Conservation (phyloP, 2,329 filamentous ascomycete species). For the Rosellinia necatrix region DNA sequence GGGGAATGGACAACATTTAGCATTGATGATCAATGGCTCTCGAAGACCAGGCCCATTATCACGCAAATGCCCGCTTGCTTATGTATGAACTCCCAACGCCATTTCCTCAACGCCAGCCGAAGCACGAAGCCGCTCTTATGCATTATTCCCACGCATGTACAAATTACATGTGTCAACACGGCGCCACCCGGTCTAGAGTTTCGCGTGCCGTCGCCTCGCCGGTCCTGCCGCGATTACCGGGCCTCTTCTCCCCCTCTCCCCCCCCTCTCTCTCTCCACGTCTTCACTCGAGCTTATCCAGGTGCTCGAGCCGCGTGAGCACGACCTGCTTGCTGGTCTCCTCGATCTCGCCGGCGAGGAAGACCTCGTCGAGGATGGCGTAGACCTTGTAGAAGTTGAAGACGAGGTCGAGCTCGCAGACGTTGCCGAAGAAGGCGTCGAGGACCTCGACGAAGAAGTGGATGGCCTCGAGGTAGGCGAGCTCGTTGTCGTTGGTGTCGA, state of each 20-base stretch:
- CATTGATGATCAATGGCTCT: neutral
- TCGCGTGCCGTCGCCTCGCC: neutral
- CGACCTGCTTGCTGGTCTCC: slow-evolving; percentile 98
- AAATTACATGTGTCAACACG: slow-evolving; percentile 1
- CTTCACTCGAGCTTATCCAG: slow-evolving; percentile 89
- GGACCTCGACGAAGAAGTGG: slow-evolving; percentile 98
- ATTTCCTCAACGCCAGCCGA: slow-evolving; percentile 15
- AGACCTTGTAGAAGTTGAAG: slow-evolving; percentile 85
- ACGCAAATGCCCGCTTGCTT: slow-evolving; percentile 4
- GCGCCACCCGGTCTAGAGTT: neutral
- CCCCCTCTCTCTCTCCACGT: neutral
- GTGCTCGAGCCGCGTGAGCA: slow-evolving; percentile 91
- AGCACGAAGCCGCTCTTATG: neutral
- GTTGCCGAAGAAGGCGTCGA: slow-evolving; percentile 98
- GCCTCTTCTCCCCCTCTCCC: neutral
- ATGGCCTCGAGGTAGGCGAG: slow-evolving; percentile 95
- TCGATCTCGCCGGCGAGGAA: slow-evolving; percentile 98
- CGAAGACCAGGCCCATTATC: neutral
- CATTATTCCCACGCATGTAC: neutral
- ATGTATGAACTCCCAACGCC: slow-evolving; percentile 18
- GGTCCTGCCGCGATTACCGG: neutral
- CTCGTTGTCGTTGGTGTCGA: slow-evolving; percentile 99
- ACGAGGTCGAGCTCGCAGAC: slow-evolving; percentile 96
- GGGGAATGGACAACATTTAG: neutral
- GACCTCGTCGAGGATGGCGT: slow-evolving; percentile 97